Percentiles rank a stretch among this genome's conserved stretches.
phyloP scores from a whole-genome alignment of 2,329 filamentous ascomycete genomes.

The Cytospora mali region DNA sequence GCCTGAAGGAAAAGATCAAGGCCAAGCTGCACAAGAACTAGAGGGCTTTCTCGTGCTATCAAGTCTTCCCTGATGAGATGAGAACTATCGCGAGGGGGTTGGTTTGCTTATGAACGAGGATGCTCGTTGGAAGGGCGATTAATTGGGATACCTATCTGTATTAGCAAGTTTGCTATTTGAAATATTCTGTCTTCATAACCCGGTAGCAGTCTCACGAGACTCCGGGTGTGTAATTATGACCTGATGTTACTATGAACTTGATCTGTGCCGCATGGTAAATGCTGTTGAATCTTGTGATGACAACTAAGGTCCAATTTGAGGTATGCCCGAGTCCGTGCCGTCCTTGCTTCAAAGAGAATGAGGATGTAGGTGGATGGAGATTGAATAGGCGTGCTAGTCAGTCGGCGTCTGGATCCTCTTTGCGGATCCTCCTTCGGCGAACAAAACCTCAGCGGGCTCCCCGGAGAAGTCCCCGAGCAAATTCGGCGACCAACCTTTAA shows the following conservation, averaged over 20 bases:
- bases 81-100: not conserved
- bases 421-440: not conserved
- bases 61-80: constrained; percentile 10
- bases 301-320: no score
- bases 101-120: not conserved
- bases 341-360: no score
- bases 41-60: constrained; percentile 17
- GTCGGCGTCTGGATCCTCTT: not conserved
- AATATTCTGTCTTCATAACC: not conserved
- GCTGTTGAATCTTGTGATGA: no score
- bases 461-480: not conserved
- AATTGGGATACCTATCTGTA: constrained; percentile 23
- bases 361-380: no score
- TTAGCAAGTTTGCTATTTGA: constrained; percentile 18
- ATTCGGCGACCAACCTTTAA: not conserved
- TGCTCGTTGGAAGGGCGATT: not conserved
- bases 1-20: constrained; percentile 68
- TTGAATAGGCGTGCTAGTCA: no score
- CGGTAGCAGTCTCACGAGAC: not conserved
- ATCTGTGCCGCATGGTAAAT: not conserved
- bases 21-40: constrained; percentile 63
- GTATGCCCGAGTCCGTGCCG: no score
- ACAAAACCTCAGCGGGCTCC: not conserved
- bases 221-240: not conserved
- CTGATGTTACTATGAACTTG: not conserved